phyloP scores from a whole-genome alignment of 1,284 basidiomycete genomes.

The Phellinidium pouzarii region DNA sequence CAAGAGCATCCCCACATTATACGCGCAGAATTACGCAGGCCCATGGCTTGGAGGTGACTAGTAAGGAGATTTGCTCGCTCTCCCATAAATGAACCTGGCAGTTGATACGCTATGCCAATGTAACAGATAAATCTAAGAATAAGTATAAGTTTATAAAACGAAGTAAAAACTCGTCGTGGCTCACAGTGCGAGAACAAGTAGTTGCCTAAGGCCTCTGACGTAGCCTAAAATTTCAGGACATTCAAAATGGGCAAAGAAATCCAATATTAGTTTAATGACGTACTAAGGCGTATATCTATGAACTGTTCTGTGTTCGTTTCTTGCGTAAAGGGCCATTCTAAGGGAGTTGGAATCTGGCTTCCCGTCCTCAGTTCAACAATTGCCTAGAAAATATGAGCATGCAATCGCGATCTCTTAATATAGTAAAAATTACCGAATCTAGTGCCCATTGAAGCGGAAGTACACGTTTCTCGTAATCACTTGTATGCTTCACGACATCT shows the following conservation, averaged over 20 bases:
- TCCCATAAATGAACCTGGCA: slow-evolving; percentile 57
- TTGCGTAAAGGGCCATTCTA: slow-evolving; percentile 67
- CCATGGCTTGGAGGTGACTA: slow-evolving; percentile 69
- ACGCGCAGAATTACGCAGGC: slow-evolving; percentile 58
- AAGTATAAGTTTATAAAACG: background rate
- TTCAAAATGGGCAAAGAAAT: background rate
- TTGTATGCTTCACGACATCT: slow-evolving; percentile 56
- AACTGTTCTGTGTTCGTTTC: slow-evolving; percentile 58
- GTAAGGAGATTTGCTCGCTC: slow-evolving; percentile 59
- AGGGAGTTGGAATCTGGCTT: slow-evolving; percentile 41
- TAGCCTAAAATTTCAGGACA: slow-evolving; percentile 36
- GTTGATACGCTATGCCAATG: slow-evolving; percentile 65
- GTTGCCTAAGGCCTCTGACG: slow-evolving; percentile 48
- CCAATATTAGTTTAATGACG: slow-evolving; percentile 24
- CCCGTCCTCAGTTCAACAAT: slow-evolving; percentile 63
- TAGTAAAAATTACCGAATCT: slow-evolving; percentile 44
- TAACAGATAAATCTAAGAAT: slow-evolving; percentile 51
- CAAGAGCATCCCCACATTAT: slow-evolving; percentile 42
- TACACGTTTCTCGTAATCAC: slow-evolving; percentile 63
- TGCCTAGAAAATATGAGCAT: slow-evolving; percentile 34
- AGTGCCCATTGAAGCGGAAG: slow-evolving; percentile 75
- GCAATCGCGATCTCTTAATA: background rate
- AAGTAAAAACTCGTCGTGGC: slow-evolving; percentile 19
- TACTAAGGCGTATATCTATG: slow-evolving; percentile 49
- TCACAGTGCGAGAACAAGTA: slow-evolving; percentile 61